Evolutionary conservation across 2,329 filamentous ascomycete genomes (phyloP), one percentile per base, ranked within the genome.

Genomic region (Penicillium paneum): DNA sequence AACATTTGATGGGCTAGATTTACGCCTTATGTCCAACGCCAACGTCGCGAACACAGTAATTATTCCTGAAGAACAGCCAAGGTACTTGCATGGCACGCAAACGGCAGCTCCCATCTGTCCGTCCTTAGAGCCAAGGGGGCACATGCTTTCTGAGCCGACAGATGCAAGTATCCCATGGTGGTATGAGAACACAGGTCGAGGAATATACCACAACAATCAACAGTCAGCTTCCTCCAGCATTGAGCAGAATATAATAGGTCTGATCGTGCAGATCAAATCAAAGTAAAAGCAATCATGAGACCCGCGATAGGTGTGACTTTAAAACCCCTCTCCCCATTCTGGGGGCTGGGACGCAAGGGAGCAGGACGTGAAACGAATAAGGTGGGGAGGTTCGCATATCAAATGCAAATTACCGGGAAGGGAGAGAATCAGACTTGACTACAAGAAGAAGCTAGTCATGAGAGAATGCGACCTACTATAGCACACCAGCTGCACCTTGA

Each of bases 51-150:
- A 8, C 17, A 76, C 63, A 12, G 72, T 61, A 13, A 68, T 64
- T 1, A 70, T 38, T 12, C 67, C 64, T 17, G 71, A 71, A 77
- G 40, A 29, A 76, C 64, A 3, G 73, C 75, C 54, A 73, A 59
- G 0, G 73, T 75, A 52, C 73, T 76, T 28, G 74, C 73, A 38
- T 69, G 63, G 48, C 75, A 77, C 21, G 74, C 73, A 21, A 76
- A 69, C 0, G 73, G 70, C 15, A 77, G 60, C 46, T 77, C 75
- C 74, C 75, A 77, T 49, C 71, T 63, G 63, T 77, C 74, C 43
- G 63, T 77, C 74, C 43, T 69, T 66, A 19, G 67, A 61, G 2
- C 67, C 71, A 24, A 76, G 64, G 0, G 74, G 73, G 49, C 75
- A 77, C 50, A 77, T 71, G 5, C 64, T 52, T 3, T 61, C 56